A percentile compares a stretch with the other conserved stretches of the same genome.
Conservation (phyloP, 2,329 filamentous ascomycete species). For the Karstenula rhodostoma region DNA sequence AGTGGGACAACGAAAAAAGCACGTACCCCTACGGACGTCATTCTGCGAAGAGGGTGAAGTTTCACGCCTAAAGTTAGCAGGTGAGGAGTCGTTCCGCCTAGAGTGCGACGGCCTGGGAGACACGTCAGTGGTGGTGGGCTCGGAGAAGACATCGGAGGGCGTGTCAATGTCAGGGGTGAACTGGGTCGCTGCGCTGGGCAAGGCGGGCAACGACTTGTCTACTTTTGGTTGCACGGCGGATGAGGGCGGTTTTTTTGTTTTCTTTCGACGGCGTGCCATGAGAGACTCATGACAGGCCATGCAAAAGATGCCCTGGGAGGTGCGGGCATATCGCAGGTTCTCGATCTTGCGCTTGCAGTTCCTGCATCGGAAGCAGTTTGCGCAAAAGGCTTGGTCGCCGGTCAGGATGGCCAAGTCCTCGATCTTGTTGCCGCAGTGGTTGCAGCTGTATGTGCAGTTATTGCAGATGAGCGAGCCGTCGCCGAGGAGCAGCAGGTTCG, state of each 20-base stretch:
- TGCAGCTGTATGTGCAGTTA: conserved; percentile 99
- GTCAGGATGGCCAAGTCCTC: conserved; percentile 97
- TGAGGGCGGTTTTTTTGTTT: conserved; percentile 65
- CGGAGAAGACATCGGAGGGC: conserved; percentile 68
- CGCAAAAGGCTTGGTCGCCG: conserved; percentile 97
- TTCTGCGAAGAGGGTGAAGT: conserved; percentile 46
- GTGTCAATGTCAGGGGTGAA: conserved; percentile 66
- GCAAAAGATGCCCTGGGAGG: conserved; percentile 98
- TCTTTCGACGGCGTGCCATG: conserved; percentile 91
- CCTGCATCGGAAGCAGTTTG: conserved; percentile 93
- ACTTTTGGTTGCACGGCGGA: conserved; percentile 66
- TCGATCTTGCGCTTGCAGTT: conserved; percentile 99
- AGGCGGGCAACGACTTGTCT: conserved; percentile 91
- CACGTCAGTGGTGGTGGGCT: conserved; percentile 71
- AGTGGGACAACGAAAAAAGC: background rate
- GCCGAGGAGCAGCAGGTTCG: conserved; percentile 93
- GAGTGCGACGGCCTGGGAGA: conserved; percentile 61
- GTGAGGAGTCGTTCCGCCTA: conserved; percentile 46
- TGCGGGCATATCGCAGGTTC: conserved; percentile 95
- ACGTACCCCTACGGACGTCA: conserved; percentile 45
- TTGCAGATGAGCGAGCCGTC: conserved; percentile 99
- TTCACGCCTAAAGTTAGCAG: conserved; percentile 48
- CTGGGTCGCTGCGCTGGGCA: conserved; percentile 75
- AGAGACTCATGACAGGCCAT: conserved; percentile 98
- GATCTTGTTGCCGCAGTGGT: conserved; percentile 95